Base-by-base conservation (phyloP, 345 rosid genomes). In the Erysimum cheiranthoides region DNA sequence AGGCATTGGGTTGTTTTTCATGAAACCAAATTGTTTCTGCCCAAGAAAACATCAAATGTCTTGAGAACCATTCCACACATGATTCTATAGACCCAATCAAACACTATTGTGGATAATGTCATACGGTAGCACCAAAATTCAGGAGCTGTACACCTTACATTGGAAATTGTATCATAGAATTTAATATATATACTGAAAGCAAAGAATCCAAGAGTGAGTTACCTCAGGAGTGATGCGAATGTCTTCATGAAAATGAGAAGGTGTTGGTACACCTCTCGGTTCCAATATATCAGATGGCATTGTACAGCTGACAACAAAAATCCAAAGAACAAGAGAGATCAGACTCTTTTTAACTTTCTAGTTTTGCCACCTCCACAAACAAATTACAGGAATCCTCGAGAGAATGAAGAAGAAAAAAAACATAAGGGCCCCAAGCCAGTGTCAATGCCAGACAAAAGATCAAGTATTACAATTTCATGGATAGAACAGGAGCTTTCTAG, bases 251-350 rank as follows among this genome's bases (percentile, higher is more conserved):
- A 73, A 79, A 18, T 50, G 79, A 49, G 79, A 49, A 39, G 79
- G 63, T 51, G 73, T 60, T 0, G 75, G 57, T 21, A 51, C 73
- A 71, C 64, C 81, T 78, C 81, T 85, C 34, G 83, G 84, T 74
- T 88, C 95, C 83, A 83, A 68, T 71, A 86, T 62, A 73, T 89
- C 89, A 61, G 79, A 88, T 31, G 95, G 89, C 95, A 89, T 89
- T 66, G 75, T 63, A 57, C 40, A 73, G 74, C 72, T 71, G 64
- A 66, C 13, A 66, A 78, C 50, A 78, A 73, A 42, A 72, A 70
- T 27, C 46, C 62, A 66, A 53, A 71, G 72, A 77, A 68, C 3
- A 28, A 68, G 53, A 50, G 66, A 63, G 60, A 73, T 68, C 10
- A 67, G 46, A 78, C 49, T n/a, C 35, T 74, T 40, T 49, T 40